Base-by-base conservation (phyloP, 2,329 filamentous ascomycete genomes). In the Curvularia sp. region DNA sequence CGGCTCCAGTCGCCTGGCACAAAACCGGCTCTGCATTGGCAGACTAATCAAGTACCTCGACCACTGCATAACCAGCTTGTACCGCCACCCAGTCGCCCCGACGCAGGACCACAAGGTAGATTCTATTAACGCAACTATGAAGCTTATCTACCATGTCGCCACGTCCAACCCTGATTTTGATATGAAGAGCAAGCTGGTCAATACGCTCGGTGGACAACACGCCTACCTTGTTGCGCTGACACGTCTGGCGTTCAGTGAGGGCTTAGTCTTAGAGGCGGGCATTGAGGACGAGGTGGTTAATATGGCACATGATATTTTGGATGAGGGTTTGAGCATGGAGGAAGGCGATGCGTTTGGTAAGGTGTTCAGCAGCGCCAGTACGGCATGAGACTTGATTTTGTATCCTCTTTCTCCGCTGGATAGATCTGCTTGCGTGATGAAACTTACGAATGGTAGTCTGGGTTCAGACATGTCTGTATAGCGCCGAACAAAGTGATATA, bases 191-290 rank as follows among this genome's bases (percentile, higher is more conserved):
- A 96, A 94, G 74, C 81, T 97, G 5, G 83, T 84, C 0, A 84
- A 85, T 8, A 85, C 91, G 0, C 83, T 86, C 5, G 91, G 92
- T 3, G 91, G 89, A 0, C 86, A 87, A 51, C 92, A 97, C 70
- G 92, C 93, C 52, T 94, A 96, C 69, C 81, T 96, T 1, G 85
- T 97, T 9, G 87, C 88, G 2, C 80, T 99, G 44, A 93, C 92
- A 0, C 81, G 94, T 42, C 79, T 98, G n/a, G 92, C 91, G 0
- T 97, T 97, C 74, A 89, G 87, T 5, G 92, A 96, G 61, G 89
- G 92, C 30, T 77, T 91, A 8, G 85, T 95, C 10, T 83, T 96
- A 28, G 93, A 97, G 76, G 82, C 83, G 1, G 89, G 89, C 0
- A 89, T 96, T 53, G 89, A 90, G 35, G 86, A 89, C 28, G 91